These are phyloP conservation scores for Hyphodiscus sp. DNA, from an alignment of 2,329 filamentous ascomycete species.

Conservation along the genomic window DNA sequence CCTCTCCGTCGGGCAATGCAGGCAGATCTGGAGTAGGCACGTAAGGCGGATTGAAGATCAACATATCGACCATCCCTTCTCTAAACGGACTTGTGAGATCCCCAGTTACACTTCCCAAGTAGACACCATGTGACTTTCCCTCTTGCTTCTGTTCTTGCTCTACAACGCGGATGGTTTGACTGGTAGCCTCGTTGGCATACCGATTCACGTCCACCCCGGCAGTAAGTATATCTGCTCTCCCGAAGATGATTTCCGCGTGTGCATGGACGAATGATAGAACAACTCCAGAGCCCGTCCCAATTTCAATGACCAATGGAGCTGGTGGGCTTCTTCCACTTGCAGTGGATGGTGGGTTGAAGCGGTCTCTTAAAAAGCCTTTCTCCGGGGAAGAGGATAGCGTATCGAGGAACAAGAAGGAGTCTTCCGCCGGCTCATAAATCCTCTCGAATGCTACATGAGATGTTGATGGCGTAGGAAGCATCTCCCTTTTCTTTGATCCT, in stretches of 20 bases:
- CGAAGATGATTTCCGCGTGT: constrained; percentile 67
- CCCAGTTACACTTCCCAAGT: constrained; percentile 60
- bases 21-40: constrained; percentile 80
- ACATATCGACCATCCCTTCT: constrained; percentile 61
- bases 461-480: constrained; percentile 92
- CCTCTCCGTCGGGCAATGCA: constrained; percentile 33
- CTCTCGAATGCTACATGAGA: constrained; percentile 83
- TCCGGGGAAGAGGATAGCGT: constrained; percentile 61
- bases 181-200: constrained; percentile 73
- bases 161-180: constrained; percentile 56
- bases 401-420: constrained; percentile 90
- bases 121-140: constrained; percentile 37
- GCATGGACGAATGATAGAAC: constrained; percentile 84
- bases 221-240: constrained; percentile 61
- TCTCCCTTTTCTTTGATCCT: constrained; percentile 31
- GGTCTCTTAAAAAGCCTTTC: constrained; percentile 22
- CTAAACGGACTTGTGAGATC: constrained; percentile 63
- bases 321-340: constrained; percentile 27
- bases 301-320: constrained; percentile 67
- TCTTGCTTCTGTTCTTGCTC: constrained; percentile 32
- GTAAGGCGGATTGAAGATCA: constrained; percentile 96
- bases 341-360: constrained; percentile 11
- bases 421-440: constrained; percentile 92
- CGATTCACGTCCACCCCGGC: constrained; percentile 79
- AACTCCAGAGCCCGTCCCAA: constrained; percentile 88